A percentile compares a stretch with the other conserved stretches of the same genome.
These are phyloP conservation scores for Mycena vulgaris DNA, from an alignment of 768 basidiomycete genomes.

Conservation along the genomic window DNA sequence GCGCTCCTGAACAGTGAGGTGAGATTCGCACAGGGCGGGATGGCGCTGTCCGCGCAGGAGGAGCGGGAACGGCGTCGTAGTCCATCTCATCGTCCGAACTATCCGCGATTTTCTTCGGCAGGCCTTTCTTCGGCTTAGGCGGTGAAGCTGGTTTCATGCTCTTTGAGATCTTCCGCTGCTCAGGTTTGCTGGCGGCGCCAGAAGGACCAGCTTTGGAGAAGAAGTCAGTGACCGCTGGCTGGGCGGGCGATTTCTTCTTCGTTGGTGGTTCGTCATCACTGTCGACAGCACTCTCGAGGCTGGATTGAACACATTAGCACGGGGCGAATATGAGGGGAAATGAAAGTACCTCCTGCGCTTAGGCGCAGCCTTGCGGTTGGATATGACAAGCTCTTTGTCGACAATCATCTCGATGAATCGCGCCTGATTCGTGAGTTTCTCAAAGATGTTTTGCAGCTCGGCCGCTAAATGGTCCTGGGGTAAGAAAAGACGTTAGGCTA, in stretches of 20 bases:
- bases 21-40: slow-evolving; percentile 59
- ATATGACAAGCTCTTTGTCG: slow-evolving; percentile 84
- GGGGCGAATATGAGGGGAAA: neutral
- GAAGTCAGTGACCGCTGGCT: slow-evolving; percentile 70
- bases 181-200: slow-evolving; percentile 56
- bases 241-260: slow-evolving; percentile 61
- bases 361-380: slow-evolving; percentile 77
- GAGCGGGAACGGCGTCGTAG: slow-evolving; percentile 57
- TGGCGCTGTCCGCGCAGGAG: slow-evolving; percentile 58
- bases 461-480: slow-evolving; percentile 86
- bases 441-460: slow-evolving; percentile 85
- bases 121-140: slow-evolving; percentile 66
- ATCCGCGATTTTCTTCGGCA: slow-evolving; percentile 55
- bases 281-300: slow-evolving; percentile 50
- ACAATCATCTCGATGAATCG: slow-evolving; percentile 98
- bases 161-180: slow-evolving; percentile 67
- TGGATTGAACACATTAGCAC: neutral
- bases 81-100: slow-evolving; percentile 64
- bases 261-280: slow-evolving; percentile 63
- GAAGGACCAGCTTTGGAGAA: slow-evolving; percentile 62
- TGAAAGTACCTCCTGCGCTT: slow-evolving; percentile 80
- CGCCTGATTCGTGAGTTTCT: slow-evolving; percentile 93
- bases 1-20: slow-evolving; percentile 58
- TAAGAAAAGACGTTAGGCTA: slow-evolving; percentile 26
- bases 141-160: slow-evolving; percentile 73